Evolutionary conservation across 257 asterid genomes (phyloP).

Genomic region (Jasminum sambac): DNA sequence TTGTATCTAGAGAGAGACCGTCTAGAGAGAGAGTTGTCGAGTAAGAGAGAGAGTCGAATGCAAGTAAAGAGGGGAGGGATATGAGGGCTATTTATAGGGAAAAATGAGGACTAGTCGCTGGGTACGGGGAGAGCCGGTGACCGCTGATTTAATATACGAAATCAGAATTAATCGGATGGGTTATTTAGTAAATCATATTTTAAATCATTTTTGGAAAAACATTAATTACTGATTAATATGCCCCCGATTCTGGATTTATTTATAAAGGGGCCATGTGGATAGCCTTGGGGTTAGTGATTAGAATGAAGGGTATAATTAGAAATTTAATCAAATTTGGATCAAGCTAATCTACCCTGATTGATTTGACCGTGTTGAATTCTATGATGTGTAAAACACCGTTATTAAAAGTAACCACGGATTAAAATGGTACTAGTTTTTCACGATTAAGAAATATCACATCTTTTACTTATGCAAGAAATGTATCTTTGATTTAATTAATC

Average conservation of each 20-base stretch:
- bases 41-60: constrained; percentile 18
- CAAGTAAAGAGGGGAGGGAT: constrained; percentile 18
- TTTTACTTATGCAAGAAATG: too few species aligned
- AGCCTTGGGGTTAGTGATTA: background rate
- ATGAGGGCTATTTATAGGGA: constrained; percentile 72
- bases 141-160: constrained; percentile 35
- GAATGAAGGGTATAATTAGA: constrained; percentile 1
- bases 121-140: constrained; percentile 38
- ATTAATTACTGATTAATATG: background rate
- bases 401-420: constrained; percentile 21
- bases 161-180: constrained; percentile 44
- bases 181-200: constrained; percentile 16
- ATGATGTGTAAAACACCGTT: constrained; percentile 3
- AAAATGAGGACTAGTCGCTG: constrained; percentile 35
- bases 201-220: background rate
- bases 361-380: constrained; percentile 35
- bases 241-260: constrained; percentile 17
- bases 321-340: background rate
- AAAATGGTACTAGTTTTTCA: constrained; percentile 21
- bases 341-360: constrained; percentile 25
- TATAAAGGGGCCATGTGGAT: background rate
- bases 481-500: too few species aligned
- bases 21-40: constrained; percentile 15
- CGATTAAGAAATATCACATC: background rate
- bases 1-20: constrained; percentile 26